These are phyloP conservation scores for Penicillium flavigenum DNA, from an alignment of 495 filamentous ascomycete genomes.

Conservation along the genomic window DNA sequence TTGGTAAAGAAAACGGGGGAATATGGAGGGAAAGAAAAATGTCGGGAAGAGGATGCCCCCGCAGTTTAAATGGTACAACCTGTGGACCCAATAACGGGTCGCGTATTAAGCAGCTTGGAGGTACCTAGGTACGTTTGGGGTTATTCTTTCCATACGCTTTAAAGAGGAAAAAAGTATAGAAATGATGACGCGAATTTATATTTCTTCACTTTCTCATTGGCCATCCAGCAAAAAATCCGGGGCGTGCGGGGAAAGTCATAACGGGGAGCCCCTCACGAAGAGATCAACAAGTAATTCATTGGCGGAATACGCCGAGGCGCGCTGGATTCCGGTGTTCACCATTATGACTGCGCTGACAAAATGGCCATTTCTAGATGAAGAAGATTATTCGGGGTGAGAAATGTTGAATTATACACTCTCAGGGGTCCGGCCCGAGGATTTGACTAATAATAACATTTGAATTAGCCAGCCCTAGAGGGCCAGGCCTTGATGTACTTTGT, in stretches of 20 bases:
- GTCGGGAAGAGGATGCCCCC: neutral
- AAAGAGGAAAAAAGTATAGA: neutral
- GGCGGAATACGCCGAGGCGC: slow-evolving; percentile 10
- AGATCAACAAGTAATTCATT: neutral
- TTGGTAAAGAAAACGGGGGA: neutral
- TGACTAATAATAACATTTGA: too few relatives aligned
- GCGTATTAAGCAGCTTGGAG: slow-evolving; percentile 8
- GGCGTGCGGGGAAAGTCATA: slow-evolving; percentile 9
- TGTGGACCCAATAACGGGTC: slow-evolving; percentile 6
- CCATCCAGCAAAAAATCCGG: neutral
- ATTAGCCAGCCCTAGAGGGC: too few relatives aligned
- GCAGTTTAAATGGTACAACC: slow-evolving; percentile 11
- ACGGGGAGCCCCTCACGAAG: neutral
- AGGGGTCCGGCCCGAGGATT: too few relatives aligned
- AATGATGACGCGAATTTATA: neutral
- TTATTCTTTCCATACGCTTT: neutral
- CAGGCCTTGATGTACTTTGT: too few relatives aligned
- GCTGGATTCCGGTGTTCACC: slow-evolving; percentile 1
- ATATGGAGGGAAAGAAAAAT: neutral
- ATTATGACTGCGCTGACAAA: slow-evolving; percentile 3
- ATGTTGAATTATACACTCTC: too few relatives aligned
- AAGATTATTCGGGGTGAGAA: neutral
- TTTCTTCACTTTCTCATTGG: neutral
- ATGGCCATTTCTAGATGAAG: slow-evolving; percentile 9
- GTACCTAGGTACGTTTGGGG: neutral